Evolutionary conservation across 805 yeast genomes (phyloP).

Genomic region (Zygosaccharomyces siamensis): DNA sequence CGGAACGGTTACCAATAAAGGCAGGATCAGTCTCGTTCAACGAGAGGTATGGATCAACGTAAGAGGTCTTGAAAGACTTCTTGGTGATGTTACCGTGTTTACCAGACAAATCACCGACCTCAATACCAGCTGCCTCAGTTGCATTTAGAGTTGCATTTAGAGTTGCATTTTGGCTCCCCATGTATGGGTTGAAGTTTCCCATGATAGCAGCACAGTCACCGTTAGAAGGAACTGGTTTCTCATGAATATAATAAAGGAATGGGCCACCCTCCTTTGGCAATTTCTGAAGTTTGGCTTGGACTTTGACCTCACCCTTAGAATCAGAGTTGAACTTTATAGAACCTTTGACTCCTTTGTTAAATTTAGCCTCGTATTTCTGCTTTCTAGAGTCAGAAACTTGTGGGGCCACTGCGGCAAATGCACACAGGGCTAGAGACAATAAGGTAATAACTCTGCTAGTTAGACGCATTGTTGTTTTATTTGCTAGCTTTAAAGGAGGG

Average conservation of each 20-base stretch:
- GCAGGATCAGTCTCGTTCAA: conserved; percentile 51
- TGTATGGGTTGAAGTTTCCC: conserved; percentile 59
- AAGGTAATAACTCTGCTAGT: not conserved
- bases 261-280: conserved; percentile 65
- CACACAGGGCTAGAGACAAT: not conserved
- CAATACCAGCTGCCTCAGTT: conserved; percentile 21
- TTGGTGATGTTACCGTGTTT: conserved; percentile 71
- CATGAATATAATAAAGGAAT: conserved; percentile 65
- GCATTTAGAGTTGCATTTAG: not conserved
- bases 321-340: conserved; percentile 55
- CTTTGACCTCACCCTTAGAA: conserved; percentile 54
- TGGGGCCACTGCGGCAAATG: conserved; percentile 32
- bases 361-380: conserved; percentile 45
- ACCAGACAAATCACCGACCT: conserved; percentile 73
- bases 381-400: conserved; percentile 38
- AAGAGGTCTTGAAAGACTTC: conserved; percentile 61
- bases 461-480: not conserved
- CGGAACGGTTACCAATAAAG: conserved; percentile 54
- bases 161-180: conserved; percentile 37
- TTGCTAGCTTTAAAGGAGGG: not conserved
- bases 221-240: conserved; percentile 44
- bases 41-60: conserved; percentile 61
- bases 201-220: conserved; percentile 54
- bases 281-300: conserved; percentile 66
- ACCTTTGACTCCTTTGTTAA: conserved; percentile 47